Evolutionary conservation across 1,139 yeast species (phyloP).

Genomic region (Candida freyschussii): DNA sequence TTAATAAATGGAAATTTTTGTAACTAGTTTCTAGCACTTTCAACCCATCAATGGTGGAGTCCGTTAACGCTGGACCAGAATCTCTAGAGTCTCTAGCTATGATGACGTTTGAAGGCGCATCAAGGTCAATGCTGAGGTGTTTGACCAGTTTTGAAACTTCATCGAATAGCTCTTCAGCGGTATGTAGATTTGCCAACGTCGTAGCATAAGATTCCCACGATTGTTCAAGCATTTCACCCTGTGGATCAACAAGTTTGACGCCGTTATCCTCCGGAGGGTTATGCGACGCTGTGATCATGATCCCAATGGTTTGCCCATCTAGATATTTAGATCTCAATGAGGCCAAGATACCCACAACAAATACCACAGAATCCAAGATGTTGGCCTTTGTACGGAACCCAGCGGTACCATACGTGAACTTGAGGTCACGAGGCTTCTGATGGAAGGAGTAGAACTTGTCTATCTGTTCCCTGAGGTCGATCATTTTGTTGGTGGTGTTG

Average conservation of each 20-base stretch:
- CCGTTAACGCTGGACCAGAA: conserved; percentile 65
- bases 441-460: conserved; percentile 16
- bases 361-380: conserved; percentile 75
- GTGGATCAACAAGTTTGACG: conserved; percentile 91
- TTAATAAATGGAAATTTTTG: conserved; percentile 63
- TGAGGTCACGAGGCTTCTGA: conserved; percentile 43
- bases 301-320: conserved; percentile 69
- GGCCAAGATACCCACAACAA: conserved; percentile 80
- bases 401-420: conserved; percentile 85
- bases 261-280: conserved; percentile 96
- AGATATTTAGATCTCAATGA: conserved; percentile 70
- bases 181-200: conserved; percentile 62
- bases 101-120: conserved; percentile 35
- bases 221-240: conserved; percentile 86
- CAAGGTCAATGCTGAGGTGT: conserved; percentile 38
- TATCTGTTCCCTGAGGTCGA: conserved; percentile 13
- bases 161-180: conserved; percentile 30
- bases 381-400: conserved; percentile 84
- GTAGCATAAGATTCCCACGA: conserved; percentile 87
- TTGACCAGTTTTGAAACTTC: conserved; percentile 31
- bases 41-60: conserved; percentile 67
- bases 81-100: conserved; percentile 74
- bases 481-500: conserved; percentile 7
- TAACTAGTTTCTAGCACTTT: conserved; percentile 41
- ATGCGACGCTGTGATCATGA: conserved; percentile 97